These are phyloP conservation scores for Amylostereum areolatum DNA, from an alignment of 1,284 basidiomycete species.

Conservation along the genomic window DNA sequence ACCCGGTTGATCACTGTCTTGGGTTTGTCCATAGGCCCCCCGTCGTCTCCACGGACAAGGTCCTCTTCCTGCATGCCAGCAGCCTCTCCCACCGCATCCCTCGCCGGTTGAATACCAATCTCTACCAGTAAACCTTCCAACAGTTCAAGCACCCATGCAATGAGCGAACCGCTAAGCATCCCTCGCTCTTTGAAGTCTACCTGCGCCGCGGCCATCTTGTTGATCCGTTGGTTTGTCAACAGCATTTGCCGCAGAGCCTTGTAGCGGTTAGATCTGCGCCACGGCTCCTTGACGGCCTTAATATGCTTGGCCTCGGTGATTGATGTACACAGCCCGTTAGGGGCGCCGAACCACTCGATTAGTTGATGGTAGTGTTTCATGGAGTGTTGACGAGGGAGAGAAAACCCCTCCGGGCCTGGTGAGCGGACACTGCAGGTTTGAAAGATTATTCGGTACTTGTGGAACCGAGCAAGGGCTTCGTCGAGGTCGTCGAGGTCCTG, in stretches of 20 bases:
- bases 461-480: slow-evolving; percentile 7
- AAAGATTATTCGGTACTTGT: slow-evolving; percentile 12
- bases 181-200: too few relatives aligned
- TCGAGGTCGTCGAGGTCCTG: slow-evolving; percentile 2
- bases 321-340: slow-evolving; percentile 19
- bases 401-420: slow-evolving; percentile 11
- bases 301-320: slow-evolving; percentile 22
- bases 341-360: slow-evolving; percentile 14
- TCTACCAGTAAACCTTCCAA: too few relatives aligned
- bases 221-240: slow-evolving; percentile 14
- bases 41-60: too few relatives aligned
- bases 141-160: too few relatives aligned
- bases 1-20: too few relatives aligned
- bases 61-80: too few relatives aligned
- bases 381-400: slow-evolving; percentile 18
- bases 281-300: slow-evolving; percentile 19
- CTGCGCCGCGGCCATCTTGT: not conserved
- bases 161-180: too few relatives aligned
- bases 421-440: slow-evolving; percentile 7
- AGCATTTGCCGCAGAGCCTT: slow-evolving; percentile 19
- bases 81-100: too few relatives aligned
- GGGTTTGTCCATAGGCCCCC: too few relatives aligned
- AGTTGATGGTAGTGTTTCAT: slow-evolving; percentile 10
- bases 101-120: too few relatives aligned
- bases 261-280: slow-evolving; percentile 14